Conservation (phyloP, 2,329 filamentous ascomycete genomes). For the Hypoxylon sp. region DNA sequence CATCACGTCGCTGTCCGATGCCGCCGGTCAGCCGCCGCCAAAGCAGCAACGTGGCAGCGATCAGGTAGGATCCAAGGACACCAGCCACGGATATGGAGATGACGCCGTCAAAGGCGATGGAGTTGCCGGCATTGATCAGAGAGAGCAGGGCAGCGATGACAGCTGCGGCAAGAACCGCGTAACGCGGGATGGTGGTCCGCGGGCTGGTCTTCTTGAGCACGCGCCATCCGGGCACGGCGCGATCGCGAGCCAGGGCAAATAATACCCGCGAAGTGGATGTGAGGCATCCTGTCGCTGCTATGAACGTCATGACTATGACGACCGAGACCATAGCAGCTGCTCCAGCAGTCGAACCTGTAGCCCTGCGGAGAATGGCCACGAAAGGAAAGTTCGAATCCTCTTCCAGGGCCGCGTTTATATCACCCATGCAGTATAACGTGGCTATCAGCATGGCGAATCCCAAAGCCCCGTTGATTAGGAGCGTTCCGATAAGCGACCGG, state of each 20-base stretch:
- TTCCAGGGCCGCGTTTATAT: constrained; percentile 59
- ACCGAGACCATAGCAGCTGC: constrained; percentile 64
- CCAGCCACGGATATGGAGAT: constrained; percentile 45
- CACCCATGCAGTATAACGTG: constrained; percentile 65
- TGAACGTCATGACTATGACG: constrained; percentile 62
- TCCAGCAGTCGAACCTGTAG: constrained; percentile 58
- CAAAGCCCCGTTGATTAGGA: constrained; percentile 63
- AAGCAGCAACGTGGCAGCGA: constrained; percentile 32
- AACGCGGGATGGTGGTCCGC: constrained; percentile 41
- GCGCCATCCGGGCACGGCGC: constrained; percentile 43
- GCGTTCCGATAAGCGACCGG: constrained; percentile 61
- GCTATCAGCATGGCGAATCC: constrained; percentile 68
- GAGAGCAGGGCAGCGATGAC: constrained; percentile 41
- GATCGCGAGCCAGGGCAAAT: constrained; percentile 61
- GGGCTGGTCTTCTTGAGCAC: constrained; percentile 40
- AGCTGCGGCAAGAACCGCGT: constrained; percentile 39
- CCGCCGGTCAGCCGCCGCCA: constrained; percentile 37
- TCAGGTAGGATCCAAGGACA: constrained; percentile 44
- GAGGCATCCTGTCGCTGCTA: constrained; percentile 66
- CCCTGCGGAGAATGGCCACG: constrained; percentile 68
- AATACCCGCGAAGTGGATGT: constrained; percentile 69
- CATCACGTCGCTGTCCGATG: constrained; percentile 36
- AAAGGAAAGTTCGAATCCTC: constrained; percentile 67
- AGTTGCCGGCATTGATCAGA: constrained; percentile 42
- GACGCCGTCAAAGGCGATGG: constrained; percentile 44